A percentile compares a stretch with the other conserved stretches of the same genome.
These are phyloP conservation scores for Podospora fimiseda DNA, from an alignment of 495 filamentous ascomycete genomes.

Conservation along the genomic window DNA sequence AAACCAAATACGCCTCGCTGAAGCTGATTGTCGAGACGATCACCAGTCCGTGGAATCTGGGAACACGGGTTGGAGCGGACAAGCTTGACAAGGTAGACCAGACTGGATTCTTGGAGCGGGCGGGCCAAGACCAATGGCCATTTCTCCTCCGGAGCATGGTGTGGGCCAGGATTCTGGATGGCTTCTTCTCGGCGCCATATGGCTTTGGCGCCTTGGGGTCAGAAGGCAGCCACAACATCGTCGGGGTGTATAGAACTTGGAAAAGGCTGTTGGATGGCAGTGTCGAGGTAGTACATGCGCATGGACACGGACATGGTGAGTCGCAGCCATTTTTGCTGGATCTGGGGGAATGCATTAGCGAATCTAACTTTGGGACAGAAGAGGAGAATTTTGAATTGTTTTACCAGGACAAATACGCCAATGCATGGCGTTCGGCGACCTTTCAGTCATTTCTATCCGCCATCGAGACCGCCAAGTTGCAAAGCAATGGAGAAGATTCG, in stretches of 20 bases:
- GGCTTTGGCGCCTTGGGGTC: constrained; percentile 26
- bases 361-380: too few relatives aligned
- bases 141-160: constrained; percentile 21
- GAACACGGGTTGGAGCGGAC: neutral
- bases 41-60: neutral
- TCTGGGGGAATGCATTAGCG: too few relatives aligned
- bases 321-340: too few relatives aligned
- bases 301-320: too few relatives aligned
- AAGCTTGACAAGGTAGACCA: neutral
- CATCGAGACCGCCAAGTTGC: neutral
- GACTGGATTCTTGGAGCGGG: constrained; percentile 1
- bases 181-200: constrained; percentile 28
- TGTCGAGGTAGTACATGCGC: too few relatives aligned
- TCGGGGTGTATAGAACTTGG: constrained; percentile 6
- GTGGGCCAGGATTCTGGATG: constrained; percentile 22
- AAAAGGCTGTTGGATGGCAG: constrained; percentile 7
- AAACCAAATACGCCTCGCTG: neutral
- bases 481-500: neutral
- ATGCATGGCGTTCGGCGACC: constrained; percentile 21
- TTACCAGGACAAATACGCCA: constrained; percentile 9
- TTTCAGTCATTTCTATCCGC: constrained; percentile 14
- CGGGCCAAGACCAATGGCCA: constrained; percentile 6
- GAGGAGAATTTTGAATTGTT: neutral
- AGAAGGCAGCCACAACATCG: constrained; percentile 1
- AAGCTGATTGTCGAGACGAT: constrained; percentile 1